phyloP scores from a whole-genome alignment of 2,329 filamentous ascomycete genomes.

The Dryadomyces sulphureus region DNA sequence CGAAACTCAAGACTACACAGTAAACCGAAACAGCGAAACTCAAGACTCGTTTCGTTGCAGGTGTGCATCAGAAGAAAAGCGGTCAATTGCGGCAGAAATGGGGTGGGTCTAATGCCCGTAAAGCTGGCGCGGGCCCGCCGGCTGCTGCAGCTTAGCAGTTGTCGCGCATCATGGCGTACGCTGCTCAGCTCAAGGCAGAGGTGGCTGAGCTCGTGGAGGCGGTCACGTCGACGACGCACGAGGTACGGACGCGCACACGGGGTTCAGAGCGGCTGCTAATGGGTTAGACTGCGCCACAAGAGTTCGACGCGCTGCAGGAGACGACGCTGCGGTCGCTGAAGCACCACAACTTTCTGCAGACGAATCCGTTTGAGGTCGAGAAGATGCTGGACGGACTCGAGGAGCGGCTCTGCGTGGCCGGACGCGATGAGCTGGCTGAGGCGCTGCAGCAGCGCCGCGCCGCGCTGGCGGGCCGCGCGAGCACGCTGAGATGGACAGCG shows the following conservation, averaged over 20 bases:
- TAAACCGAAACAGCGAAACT: too few species aligned
- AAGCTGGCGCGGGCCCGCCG: too few species aligned
- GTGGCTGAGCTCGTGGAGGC: conserved; percentile 57
- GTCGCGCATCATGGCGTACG: conserved; percentile 70
- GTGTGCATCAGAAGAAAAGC: too few species aligned
- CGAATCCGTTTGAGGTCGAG: conserved; percentile 61
- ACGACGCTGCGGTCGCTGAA: conserved; percentile 35
- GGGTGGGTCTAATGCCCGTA: too few species aligned
- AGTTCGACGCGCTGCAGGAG: conserved; percentile 31
- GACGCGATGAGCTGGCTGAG: conserved; percentile 66
- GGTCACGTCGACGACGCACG: conserved; percentile 38
- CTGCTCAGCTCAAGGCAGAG: conserved; percentile 47
- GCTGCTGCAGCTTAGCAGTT: too few species aligned
- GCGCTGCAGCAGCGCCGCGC: conserved; percentile 34
- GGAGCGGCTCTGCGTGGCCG: conserved; percentile 72
- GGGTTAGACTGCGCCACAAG: conserved; percentile 16
- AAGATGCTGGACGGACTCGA: conserved; percentile 55
- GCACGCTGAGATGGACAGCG: conserved; percentile 48
- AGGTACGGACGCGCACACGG: conserved; percentile 23
- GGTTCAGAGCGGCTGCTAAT: neutral
- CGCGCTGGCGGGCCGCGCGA: conserved; percentile 15
- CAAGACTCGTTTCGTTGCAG: too few species aligned
- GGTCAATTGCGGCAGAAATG: too few species aligned
- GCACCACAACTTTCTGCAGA: conserved; percentile 43
- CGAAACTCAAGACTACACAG: too few species aligned